Evolutionary conservation across 129 eudicot species (phyloP), one percentile per base, ranked within the genome.

Genomic region (Pulicaria dysenterica): DNA sequence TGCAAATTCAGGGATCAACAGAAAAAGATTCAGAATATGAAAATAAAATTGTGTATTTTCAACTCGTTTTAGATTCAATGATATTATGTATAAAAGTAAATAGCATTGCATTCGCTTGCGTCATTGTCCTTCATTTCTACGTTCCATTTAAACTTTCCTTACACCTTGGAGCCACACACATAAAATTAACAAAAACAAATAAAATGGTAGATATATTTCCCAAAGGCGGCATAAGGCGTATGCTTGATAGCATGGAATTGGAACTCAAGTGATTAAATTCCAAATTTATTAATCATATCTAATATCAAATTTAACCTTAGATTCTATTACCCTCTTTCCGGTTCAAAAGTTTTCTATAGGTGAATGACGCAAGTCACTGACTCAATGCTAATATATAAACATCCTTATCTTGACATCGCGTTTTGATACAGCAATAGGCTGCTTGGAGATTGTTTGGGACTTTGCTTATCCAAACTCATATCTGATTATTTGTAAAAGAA

Each of bases 1-100:
- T 94, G 82, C 24, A 69, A 62, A 77, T 36, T 62, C 55, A 74
- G 15, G 40, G 71, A 45, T 44, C 5, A n/a, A 67, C 17, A 17
- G 7, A 57, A 69, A 63, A 37, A 56, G 39, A 62, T 49, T 62
- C 54, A 49, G 54, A 42, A 55, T 38, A 46, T 36, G 4, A 65
- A 48, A 44, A 75, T 40, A 47, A 56, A 69, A 34, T 5, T 8
- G 53, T 40, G 7, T 13, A 58, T 58, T 42, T 44, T 24, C 9
- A 9, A 49, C 53, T 34, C 59, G 11, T 17, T 56, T 46, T 42
- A 39, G 17, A 14, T 58, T 10, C 63, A 57, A 57, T 57, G 63
- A 39, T 10, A 57, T 57, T 31, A 31, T 1, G 41, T 24, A 24
- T 39, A 57, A 40, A 57, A 57, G 31, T n/a, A 57, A 24, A 57